Percentiles rank a stretch among this genome's conserved stretches.
Conservation (phyloP, 2,329 filamentous ascomycete genomes). For the Apiospora marii region DNA sequence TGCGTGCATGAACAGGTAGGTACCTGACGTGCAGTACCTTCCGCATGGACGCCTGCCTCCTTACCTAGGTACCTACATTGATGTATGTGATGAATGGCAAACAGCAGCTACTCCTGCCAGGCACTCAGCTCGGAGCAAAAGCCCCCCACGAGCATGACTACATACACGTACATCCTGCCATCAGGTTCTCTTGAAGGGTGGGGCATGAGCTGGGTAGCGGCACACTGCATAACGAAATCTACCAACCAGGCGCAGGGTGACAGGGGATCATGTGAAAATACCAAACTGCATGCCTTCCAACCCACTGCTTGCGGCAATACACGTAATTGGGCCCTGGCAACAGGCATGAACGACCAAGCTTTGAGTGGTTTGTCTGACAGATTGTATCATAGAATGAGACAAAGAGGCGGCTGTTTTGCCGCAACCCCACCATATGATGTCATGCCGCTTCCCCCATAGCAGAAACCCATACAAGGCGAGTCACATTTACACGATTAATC, state of each 20-base stretch:
- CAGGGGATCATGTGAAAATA: background rate
- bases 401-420: slow-evolving; percentile 1
- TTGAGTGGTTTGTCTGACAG: background rate
- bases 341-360: background rate
- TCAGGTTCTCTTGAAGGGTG: no score
- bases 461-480: slow-evolving; percentile 5
- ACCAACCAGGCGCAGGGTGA: background rate
- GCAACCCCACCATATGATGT: slow-evolving; percentile 9
- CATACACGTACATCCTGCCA: no score
- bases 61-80: no score
- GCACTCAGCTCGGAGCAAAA: no score
- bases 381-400: slow-evolving; percentile 8
- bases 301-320: background rate
- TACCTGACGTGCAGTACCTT: no score
- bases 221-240: background rate
- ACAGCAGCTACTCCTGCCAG: background rate
- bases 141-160: no score
- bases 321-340: background rate
- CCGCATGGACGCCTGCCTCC: no score
- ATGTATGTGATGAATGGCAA: background rate
- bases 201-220: background rate
- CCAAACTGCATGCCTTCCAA: background rate
- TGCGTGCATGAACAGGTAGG: background rate
- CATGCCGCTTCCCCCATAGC: slow-evolving; percentile 4
- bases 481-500: background rate